Evolutionary conservation across 495 filamentous ascomycete species (phyloP).

Genomic region (Aspergillus carlsbadensis): DNA sequence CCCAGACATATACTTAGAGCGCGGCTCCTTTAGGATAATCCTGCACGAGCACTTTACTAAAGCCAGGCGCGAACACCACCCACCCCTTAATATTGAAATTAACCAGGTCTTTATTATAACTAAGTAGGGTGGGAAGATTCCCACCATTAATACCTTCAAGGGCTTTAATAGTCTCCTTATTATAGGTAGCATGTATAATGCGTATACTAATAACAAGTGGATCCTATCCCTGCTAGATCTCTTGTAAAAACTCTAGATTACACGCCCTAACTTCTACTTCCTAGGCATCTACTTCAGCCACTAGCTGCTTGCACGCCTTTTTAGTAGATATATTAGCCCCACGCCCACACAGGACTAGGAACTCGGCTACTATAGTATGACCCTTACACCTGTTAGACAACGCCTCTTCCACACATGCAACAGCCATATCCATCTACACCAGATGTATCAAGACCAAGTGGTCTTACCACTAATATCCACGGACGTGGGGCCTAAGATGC

Average conservation of each 20-base stretch:
- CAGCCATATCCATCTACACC: constrained; percentile 17
- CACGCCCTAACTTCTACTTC: constrained; percentile 21
- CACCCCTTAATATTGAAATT: constrained; percentile 19
- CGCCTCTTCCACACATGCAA: constrained; percentile 17
- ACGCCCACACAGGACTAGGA: constrained; percentile 24
- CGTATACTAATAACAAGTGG: constrained; percentile 20
- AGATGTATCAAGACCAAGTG: constrained; percentile 27
- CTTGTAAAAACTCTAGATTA: constrained; percentile 18
- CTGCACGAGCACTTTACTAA: constrained; percentile 16
- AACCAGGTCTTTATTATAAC: constrained; percentile 23
- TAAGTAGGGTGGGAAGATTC: constrained; percentile 18
- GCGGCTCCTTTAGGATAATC: constrained; percentile 22
- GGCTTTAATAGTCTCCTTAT: constrained; percentile 23
- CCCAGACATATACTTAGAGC: constrained; percentile 21
- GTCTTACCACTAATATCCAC: constrained; percentile 7
- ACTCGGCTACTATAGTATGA: constrained; percentile 21
- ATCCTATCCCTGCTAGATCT: constrained; percentile 20
- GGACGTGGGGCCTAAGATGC: constrained; percentile 10
- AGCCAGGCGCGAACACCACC: constrained; percentile 20
- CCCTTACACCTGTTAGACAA: constrained; percentile 17
- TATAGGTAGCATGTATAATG: constrained; percentile 22
- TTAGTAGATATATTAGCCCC: constrained; percentile 59
- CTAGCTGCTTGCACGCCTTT: constrained; percentile 67
- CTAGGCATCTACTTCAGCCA: constrained; percentile 85
- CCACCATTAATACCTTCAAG: constrained; percentile 13